These are phyloP conservation scores for Chaetomium cochliodes DNA, from an alignment of 495 filamentous ascomycete genomes.

Conservation along the genomic window DNA sequence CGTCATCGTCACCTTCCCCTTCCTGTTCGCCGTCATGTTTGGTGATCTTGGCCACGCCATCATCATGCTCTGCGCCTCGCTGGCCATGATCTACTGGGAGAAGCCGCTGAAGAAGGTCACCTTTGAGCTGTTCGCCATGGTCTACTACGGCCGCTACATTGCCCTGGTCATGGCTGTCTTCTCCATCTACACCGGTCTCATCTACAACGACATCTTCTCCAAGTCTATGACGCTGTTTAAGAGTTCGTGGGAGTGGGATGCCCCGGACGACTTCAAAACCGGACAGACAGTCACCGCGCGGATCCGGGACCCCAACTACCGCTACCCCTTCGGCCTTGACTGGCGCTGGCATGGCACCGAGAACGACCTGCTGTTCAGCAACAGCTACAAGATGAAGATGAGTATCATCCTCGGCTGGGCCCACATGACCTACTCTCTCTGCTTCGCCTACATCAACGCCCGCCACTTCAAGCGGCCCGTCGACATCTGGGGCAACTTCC, in stretches of 20 bases:
- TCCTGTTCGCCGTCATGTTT: slow-evolving; percentile 99
- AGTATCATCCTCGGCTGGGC: slow-evolving; percentile 93
- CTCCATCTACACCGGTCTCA: slow-evolving; percentile 93
- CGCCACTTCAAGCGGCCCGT: slow-evolving; percentile 90
- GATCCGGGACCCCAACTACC: slow-evolving; percentile 58
- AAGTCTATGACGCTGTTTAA: slow-evolving; percentile 82
- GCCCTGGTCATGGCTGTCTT: slow-evolving; percentile 97
- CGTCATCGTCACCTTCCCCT: slow-evolving; percentile 94
- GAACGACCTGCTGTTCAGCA: slow-evolving; percentile 89
- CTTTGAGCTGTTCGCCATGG: slow-evolving; percentile 95
- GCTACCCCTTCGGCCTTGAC: slow-evolving; percentile 93
- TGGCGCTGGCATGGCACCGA: slow-evolving; percentile 96
- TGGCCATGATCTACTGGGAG: slow-evolving; percentile 94
- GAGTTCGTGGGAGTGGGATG: slow-evolving; percentile 77
- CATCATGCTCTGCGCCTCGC: slow-evolving; percentile 76
- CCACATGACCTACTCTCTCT: slow-evolving; percentile 98
- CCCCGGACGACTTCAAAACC: slow-evolving; percentile 64
- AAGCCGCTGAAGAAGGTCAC: slow-evolving; percentile 84
- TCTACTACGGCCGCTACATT: slow-evolving; percentile 97
- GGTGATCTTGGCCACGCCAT: slow-evolving; percentile 91
- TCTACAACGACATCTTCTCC: slow-evolving; percentile 98
- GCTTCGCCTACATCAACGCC: slow-evolving; percentile 88
- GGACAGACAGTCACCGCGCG: slow-evolving; percentile 60
- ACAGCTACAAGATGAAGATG: slow-evolving; percentile 99
- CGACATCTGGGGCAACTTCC: slow-evolving; percentile 94